Conservation (phyloP, 805 yeast genomes). For the Lipomyces sp. region DNA sequence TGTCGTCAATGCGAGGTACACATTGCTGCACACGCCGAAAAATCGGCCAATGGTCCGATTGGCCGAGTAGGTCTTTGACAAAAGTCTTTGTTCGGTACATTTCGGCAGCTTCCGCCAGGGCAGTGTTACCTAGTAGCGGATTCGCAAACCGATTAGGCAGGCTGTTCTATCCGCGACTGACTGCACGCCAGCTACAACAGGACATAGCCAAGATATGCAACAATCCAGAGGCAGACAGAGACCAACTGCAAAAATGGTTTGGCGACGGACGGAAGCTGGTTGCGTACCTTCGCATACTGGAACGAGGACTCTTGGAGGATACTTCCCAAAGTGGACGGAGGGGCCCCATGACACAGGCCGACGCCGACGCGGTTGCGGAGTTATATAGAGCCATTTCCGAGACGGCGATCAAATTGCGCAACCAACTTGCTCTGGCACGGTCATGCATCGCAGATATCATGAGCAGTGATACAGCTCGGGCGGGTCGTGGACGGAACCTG, state of each 20-base stretch:
- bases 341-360: background rate
- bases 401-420: background rate
- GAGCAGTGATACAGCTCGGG: background rate
- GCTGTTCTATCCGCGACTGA: slow-evolving; percentile 5
- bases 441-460: background rate
- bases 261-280: slow-evolving; percentile 18
- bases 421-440: slow-evolving; percentile 12
- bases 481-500: slow-evolving; percentile 4
- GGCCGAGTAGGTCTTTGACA: too few species aligned
- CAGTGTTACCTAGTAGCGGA: background rate
- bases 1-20: too few species aligned
- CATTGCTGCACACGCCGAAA: too few species aligned
- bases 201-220: slow-evolving; percentile 1
- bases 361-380: background rate
- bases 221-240: background rate
- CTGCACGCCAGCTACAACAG: background rate
- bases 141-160: background rate
- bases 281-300: slow-evolving; percentile 13
- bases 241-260: slow-evolving; percentile 1
- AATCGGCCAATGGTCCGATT: too few species aligned
- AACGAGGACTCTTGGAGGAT: slow-evolving; percentile 17
- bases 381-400: background rate
- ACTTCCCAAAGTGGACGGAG: background rate
- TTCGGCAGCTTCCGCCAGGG: background rate
- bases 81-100: too few species aligned